A percentile compares a stretch with the other conserved stretches of the same genome.
phyloP scores from a whole-genome alignment of 805 yeast genomes.

The Ogataea saltuana region DNA sequence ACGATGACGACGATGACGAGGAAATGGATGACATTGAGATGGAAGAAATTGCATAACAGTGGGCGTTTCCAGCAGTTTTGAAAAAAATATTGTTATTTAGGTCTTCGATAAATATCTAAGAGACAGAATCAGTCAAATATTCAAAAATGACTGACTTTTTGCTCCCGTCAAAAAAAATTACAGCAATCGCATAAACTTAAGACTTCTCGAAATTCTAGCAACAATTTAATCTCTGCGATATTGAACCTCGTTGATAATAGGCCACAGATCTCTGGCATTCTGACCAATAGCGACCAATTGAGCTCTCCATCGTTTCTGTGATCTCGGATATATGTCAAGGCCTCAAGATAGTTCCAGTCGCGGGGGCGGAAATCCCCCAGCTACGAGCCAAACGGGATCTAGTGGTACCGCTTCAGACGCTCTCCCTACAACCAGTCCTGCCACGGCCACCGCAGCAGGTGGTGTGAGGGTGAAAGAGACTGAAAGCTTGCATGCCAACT shows the following conservation, averaged over 20 bases:
- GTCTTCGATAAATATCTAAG: too few species aligned
- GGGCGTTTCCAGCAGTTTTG: too few species aligned
- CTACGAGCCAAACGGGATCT: neutral
- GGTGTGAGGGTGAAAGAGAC: constrained; percentile 33
- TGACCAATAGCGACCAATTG: too few species aligned
- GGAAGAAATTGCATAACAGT: constrained; percentile 60
- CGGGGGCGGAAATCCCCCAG: constrained; percentile 2
- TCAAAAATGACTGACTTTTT: too few species aligned
- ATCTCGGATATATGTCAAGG: neutral
- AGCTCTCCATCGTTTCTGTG: too few species aligned
- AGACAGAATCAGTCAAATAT: too few species aligned
- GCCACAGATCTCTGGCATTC: too few species aligned
- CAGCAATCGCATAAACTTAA: too few species aligned
- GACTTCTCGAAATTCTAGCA: neutral
- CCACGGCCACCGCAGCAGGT: constrained; percentile 26
- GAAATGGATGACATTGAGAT: constrained; percentile 71
- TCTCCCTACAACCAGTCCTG: constrained; percentile 12
- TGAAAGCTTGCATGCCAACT: constrained; percentile 40
- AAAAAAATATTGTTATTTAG: too few species aligned
- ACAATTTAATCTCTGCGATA: too few species aligned
- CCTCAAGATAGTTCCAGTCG: constrained; percentile 1
- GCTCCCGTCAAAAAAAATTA: too few species aligned
- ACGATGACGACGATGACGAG: constrained; percentile 56
- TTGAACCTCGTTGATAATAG: too few species aligned
- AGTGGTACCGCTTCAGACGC: constrained; percentile 11